A percentile compares a stretch with the other conserved stretches of the same genome.
Conservation (phyloP, 495 filamentous ascomycete species). For the Cercophora newfieldiana region DNA sequence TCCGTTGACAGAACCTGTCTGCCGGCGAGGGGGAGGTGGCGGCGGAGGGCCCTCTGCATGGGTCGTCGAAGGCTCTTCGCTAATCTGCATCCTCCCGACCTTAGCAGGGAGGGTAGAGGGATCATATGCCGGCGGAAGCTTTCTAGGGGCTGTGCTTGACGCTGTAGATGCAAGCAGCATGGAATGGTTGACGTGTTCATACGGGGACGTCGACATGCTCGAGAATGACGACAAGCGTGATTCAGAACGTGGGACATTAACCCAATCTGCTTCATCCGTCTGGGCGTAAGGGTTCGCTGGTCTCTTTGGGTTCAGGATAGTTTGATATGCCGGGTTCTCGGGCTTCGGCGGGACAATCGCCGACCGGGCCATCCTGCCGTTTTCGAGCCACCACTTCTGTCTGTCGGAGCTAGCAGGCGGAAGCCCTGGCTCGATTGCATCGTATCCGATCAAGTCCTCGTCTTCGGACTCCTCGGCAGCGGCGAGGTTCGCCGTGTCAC, state of each 20-base stretch:
- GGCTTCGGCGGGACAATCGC: conserved; percentile 61
- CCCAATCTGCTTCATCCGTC: conserved; percentile 76
- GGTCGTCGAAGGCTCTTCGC: conserved; percentile 32
- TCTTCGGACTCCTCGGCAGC: conserved; percentile 62
- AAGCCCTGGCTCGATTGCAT: conserved; percentile 73
- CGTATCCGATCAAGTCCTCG: conserved; percentile 71
- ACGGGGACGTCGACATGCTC: conserved; percentile 47
- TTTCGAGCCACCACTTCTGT: conserved; percentile 93
- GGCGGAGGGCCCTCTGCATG: conserved; percentile 41
- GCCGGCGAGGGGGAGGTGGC: conserved; percentile 50
- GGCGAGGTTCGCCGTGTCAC: conserved; percentile 43
- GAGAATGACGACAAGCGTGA: conserved; percentile 48
- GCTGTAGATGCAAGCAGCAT: conserved; percentile 44
- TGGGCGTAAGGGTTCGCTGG: conserved; percentile 78
- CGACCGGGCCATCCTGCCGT: conserved; percentile 76
- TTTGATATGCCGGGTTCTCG: conserved; percentile 42
- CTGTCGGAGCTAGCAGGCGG: conserved; percentile 89
- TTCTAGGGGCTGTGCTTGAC: conserved; percentile 45
- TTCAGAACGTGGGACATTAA: conserved; percentile 54
- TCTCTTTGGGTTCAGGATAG: conserved; percentile 67
- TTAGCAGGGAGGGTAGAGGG: conserved; percentile 45
- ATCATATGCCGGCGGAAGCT: conserved; percentile 56
- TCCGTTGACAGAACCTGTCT: conserved; percentile 29
- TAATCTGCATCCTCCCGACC: conserved; percentile 37
- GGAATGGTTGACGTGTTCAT: conserved; percentile 49